Evolutionary conservation across 805 yeast species (phyloP), one percentile per base, ranked within the genome.

Genomic region (Tetrapisispora fleetii): DNA sequence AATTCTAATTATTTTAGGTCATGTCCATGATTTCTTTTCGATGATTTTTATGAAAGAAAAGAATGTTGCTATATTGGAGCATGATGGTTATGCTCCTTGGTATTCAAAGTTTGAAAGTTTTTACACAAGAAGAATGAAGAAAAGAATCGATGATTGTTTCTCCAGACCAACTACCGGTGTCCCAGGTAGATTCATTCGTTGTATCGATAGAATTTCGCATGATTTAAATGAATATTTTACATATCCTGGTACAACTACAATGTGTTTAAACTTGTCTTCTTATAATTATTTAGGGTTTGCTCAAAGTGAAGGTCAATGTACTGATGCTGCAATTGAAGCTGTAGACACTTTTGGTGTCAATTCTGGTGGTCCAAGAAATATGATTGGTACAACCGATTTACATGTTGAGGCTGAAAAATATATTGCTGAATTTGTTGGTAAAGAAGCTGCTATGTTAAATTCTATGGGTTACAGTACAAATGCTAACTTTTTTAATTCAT

Each of bases 381-480:
- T 74, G 40, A 74, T 79, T 47, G 99, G 98, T 46, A 79, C 93
- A 8, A 76, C 83, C 19, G 85, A 81, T 56, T 70, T 88, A 56
- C 96, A 85, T 61, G 56, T 67, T 36, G 75, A 78, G 52, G 83
- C 96, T 49, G 99, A 93, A 69, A 67, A 64, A 50, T 75, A 82
- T 36, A 73, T 89, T 51, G 95, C 99, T 27, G 73, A 79, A 22
- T 93, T 91, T 64, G 80, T 91, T 24, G 97, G 96, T 24, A 87
- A 88, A 63, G 96, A 90, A 52, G 95, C 85, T 55, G 78, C 96
- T 4, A 71, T 89, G 61, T 68, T 93, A 27, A 85, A 88, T 56
- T 83, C 95, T 39, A 93, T 88, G 85, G 99, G 99, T 49, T 93
- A 88, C 64, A 93, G 95, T 57, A 93, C 99, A 4, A 93, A 93